Conservation (phyloP, 2,329 filamentous ascomycete genomes). For the Dactylellina leptospora region DNA sequence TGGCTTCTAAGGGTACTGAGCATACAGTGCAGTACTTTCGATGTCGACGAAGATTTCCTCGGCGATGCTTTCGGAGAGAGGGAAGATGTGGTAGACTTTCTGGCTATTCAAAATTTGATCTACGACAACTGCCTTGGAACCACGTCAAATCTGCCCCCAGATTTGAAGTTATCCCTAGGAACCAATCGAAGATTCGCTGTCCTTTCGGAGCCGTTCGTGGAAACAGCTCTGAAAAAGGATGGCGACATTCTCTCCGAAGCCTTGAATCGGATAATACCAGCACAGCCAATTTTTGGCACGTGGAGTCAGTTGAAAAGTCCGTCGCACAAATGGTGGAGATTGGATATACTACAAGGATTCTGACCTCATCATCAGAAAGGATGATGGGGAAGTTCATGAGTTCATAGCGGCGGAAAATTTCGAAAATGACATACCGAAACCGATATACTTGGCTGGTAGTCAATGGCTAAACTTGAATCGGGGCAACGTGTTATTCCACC, state of each 20-base stretch:
- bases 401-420: slow-evolving; percentile 15
- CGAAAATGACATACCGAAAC: slow-evolving; percentile 4
- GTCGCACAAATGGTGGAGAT: slow-evolving; percentile 55
- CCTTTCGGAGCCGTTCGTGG: neutral
- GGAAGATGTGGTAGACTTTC: slow-evolving; percentile 9
- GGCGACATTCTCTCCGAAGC: neutral
- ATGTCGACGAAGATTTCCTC: slow-evolving; percentile 4
- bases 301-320: slow-evolving; percentile 1
- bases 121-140: slow-evolving; percentile 27
- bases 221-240: neutral
- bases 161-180: slow-evolving; percentile 3
- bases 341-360: slow-evolving; percentile 36
- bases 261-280: neutral
- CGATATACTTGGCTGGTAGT: slow-evolving; percentile 3
- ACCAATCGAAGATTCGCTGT: slow-evolving; percentile 13
- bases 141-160: neutral
- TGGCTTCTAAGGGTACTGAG: slow-evolving; percentile 19
- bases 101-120: slow-evolving; percentile 18
- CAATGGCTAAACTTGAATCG: slow-evolving; percentile 30
- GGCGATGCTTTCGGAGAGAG: neutral
- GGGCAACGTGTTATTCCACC: neutral
- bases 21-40: slow-evolving; percentile 20
- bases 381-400: slow-evolving; percentile 1
- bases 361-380: slow-evolving; percentile 17
- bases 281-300: neutral